Evolutionary conservation across 768 basidiomycete species (phyloP).

Genomic region (Russula virescens): DNA sequence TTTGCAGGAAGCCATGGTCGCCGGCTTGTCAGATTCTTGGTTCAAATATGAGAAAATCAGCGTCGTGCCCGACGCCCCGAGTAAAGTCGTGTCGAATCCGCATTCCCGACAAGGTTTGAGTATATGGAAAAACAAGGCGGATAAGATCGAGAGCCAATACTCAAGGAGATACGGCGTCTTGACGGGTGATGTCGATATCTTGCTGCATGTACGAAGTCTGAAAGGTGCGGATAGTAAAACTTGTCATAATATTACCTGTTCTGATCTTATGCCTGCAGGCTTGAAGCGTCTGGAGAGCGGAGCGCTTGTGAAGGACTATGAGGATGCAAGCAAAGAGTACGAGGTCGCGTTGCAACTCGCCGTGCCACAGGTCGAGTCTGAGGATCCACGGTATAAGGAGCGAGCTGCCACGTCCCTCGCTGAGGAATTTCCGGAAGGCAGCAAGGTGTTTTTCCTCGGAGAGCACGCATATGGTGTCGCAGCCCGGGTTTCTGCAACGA

Average conservation of each 20-base stretch:
- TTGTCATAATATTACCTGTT: not conserved
- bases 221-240: conserved; percentile 53
- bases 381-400: conserved; percentile 86
- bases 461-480: conserved; percentile 95
- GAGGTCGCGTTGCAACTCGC: conserved; percentile 88
- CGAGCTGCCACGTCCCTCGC: conserved; percentile 72
- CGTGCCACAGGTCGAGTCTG: conserved; percentile 70
- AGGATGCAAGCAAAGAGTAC: conserved; percentile 70
- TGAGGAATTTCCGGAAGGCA: conserved; percentile 86
- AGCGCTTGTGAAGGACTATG: conserved; percentile 93
- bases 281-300: conserved; percentile 84
- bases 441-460: conserved; percentile 93
- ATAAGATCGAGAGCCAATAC: conserved; percentile 75
- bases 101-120: conserved; percentile 63
- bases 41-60: conserved; percentile 78
- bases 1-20: conserved; percentile 85
- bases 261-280: conserved; percentile 42
- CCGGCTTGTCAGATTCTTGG: conserved; percentile 77
- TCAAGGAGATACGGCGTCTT: conserved; percentile 88
- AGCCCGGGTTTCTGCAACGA: conserved; percentile 76
- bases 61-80: conserved; percentile 44
- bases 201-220: conserved; percentile 85
- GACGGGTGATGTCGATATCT: conserved; percentile 70
- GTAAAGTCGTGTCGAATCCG: conserved; percentile 62
- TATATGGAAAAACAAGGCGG: conserved; percentile 76